Conservation (phyloP, 1,284 basidiomycete genomes). For the Ceratobasidium sp. region DNA sequence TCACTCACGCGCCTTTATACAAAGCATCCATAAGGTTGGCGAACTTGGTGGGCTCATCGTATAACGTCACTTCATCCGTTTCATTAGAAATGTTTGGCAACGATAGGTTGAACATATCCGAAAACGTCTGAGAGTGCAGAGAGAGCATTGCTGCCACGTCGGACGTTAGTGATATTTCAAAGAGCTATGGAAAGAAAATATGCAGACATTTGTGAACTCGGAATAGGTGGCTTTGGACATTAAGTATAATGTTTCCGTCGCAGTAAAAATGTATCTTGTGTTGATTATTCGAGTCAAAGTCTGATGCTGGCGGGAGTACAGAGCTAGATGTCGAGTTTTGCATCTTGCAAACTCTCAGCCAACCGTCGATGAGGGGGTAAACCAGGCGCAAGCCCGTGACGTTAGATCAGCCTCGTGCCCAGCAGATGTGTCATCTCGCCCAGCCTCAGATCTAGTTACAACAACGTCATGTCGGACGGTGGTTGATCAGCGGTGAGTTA, state of each 20-base stretch:
- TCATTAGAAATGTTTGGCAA: neutral
- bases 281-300: slow-evolving; percentile 13
- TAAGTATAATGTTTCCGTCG: slow-evolving; percentile 19
- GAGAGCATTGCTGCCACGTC: slow-evolving; percentile 6
- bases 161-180: no score
- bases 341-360: no score
- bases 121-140: slow-evolving; percentile 17
- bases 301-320: neutral
- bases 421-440: no score
- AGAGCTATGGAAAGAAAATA: no score
- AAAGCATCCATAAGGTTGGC: slow-evolving; percentile 12
- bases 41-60: slow-evolving; percentile 14
- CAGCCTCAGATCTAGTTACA: no score
- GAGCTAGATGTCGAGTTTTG: no score
- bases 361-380: no score
- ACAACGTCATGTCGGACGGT: no score
- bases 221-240: slow-evolving; percentile 10
- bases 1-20: slow-evolving; percentile 31
- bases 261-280: slow-evolving; percentile 25
- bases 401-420: no score
- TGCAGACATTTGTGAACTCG: slow-evolving; percentile 31
- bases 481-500: no score
- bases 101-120: slow-evolving; percentile 21
- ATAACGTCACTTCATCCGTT: slow-evolving; percentile 9
- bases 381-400: no score